phyloP scores from a whole-genome alignment of 768 basidiomycete species.

The Pulveroboletus frians region DNA sequence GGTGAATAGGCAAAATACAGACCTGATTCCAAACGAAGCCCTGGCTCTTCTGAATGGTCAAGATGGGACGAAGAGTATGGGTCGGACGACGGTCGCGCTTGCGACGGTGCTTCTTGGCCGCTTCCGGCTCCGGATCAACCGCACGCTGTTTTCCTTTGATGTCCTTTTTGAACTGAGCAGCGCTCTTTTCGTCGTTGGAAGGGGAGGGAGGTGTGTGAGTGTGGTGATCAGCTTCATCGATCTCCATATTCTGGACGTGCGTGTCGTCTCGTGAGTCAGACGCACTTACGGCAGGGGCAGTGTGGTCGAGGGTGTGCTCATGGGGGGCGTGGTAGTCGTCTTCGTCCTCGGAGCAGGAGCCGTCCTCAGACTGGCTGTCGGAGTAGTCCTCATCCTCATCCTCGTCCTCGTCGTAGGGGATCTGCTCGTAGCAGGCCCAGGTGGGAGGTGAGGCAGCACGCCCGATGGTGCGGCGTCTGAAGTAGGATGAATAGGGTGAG shows the following conservation, averaged over 20 bases:
- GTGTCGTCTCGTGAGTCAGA: constrained; percentile 40
- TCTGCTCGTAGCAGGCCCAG: constrained; percentile 90
- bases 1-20: constrained; percentile 18
- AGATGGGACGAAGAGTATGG: constrained; percentile 69
- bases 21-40: constrained; percentile 93
- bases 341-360: constrained; percentile 70
- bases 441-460: constrained; percentile 80
- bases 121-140: constrained; percentile 58
- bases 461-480: constrained; percentile 66
- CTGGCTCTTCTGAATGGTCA: constrained; percentile 83
- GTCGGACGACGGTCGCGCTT: constrained; percentile 53
- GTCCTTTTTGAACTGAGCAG: constrained; percentile 47
- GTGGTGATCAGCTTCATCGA: constrained; percentile 35
- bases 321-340: constrained; percentile 48
- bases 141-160: constrained; percentile 80
- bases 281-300: constrained; percentile 14
- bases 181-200: constrained; percentile 32
- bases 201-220: background rate
- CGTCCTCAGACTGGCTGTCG: constrained; percentile 48
- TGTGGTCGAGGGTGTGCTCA: constrained; percentile 29
- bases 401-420: constrained; percentile 63
- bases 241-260: constrained; percentile 49
- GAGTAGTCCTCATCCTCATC: constrained; percentile 56
- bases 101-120: constrained; percentile 42
- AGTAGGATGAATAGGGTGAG: constrained; percentile 34